These are phyloP conservation scores for Terana coerulea DNA, from an alignment of 768 basidiomycete genomes.

Conservation along the genomic window DNA sequence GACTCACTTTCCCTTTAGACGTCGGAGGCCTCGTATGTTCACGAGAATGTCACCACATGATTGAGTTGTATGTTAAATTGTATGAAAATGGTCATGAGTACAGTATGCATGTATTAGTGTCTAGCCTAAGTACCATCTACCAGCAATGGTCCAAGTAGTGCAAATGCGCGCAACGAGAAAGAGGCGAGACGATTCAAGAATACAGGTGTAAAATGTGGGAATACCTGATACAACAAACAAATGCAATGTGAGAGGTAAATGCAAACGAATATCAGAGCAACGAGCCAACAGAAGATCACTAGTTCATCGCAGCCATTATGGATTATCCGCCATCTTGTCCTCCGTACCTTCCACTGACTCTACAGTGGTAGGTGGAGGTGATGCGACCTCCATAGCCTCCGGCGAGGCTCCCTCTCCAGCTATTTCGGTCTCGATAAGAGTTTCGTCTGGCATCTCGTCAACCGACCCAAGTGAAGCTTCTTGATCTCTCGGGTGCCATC, in stretches of 20 bases:
- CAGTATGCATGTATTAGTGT: neutral
- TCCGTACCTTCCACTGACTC: neutral
- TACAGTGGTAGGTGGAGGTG: neutral
- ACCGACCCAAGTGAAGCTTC: neutral
- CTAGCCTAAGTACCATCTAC: constrained; percentile 4
- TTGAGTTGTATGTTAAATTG: no score
- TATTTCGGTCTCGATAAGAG: neutral
- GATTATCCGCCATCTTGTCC: neutral
- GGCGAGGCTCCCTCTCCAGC: neutral
- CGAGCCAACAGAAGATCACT: neutral
- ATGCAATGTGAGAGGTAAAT: constrained; percentile 12
- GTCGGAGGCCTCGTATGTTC: no score
- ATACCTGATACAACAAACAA: constrained; percentile 7
- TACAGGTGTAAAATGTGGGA: constrained; percentile 10
- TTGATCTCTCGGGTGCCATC: neutral
- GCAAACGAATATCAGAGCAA: constrained; percentile 11
- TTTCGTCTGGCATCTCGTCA: neutral
- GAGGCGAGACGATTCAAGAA: constrained; percentile 3
- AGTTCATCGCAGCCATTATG: neutral
- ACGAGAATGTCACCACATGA: no score
- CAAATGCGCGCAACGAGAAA: no score
- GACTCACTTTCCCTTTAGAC: no score
- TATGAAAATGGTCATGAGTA: no score
- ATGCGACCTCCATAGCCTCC: neutral
- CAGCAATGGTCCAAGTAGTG: constrained; percentile 2